Percentiles rank a stretch among this genome's conserved stretches.
Evolutionary conservation across 768 basidiomycete species (phyloP).

Genomic region (Mycena floridula): DNA sequence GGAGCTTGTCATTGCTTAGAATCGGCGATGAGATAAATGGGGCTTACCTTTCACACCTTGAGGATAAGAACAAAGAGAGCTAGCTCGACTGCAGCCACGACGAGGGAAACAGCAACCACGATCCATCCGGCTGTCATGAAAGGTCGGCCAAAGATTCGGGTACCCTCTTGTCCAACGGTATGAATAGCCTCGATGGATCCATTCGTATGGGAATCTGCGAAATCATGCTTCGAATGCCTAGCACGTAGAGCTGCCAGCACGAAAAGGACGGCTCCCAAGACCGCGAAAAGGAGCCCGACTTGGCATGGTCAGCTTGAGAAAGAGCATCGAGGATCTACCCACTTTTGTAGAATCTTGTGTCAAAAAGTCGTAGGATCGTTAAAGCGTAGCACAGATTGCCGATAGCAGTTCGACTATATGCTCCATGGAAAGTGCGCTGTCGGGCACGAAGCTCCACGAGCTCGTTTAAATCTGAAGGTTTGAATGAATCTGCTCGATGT

Average conservation of each 20-base stretch:
- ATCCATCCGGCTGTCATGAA: slow-evolving; percentile 81
- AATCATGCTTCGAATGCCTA: slow-evolving; percentile 66
- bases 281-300: slow-evolving; percentile 60
- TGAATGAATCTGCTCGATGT: slow-evolving; percentile 44
- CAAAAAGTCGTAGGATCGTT: slow-evolving; percentile 75
- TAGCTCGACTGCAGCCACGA: slow-evolving; percentile 62
- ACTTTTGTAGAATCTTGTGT: slow-evolving; percentile 68
- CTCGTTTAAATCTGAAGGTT: slow-evolving; percentile 47
- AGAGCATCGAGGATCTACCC: neutral
- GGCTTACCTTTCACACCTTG: slow-evolving; percentile 31
- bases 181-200: slow-evolving; percentile 31
- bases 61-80: slow-evolving; percentile 60
- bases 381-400: slow-evolving; percentile 69
- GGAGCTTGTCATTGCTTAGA: no score
- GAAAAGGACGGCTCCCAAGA: slow-evolving; percentile 57
- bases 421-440: slow-evolving; percentile 78
- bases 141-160: slow-evolving; percentile 65
- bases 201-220: slow-evolving; percentile 54
- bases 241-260: slow-evolving; percentile 53
- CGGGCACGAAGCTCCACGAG: slow-evolving; percentile 74
- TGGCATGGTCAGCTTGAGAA: slow-evolving; percentile 1
- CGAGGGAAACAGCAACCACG: slow-evolving; percentile 49
- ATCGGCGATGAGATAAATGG: no score
- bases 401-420: slow-evolving; percentile 72
- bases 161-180: slow-evolving; percentile 56